Base-by-base conservation (phyloP, 140 eudicot genomes). In the Ambrosia hybrid region DNA sequence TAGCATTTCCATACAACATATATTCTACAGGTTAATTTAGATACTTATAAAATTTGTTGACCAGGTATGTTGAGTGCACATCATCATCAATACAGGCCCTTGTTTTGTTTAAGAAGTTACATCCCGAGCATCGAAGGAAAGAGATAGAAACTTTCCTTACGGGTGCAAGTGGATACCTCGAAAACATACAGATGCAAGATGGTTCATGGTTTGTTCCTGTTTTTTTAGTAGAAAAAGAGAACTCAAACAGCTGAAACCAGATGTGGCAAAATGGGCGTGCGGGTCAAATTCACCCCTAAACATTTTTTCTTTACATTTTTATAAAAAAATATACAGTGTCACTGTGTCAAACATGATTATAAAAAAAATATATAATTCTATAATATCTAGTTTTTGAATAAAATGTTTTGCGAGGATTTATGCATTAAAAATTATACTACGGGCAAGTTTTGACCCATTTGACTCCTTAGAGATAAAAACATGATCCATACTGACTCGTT, bases 31-130 rank as follows among this genome's bases (percentile, higher is more conserved):
- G 17, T 14, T 15, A 65, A 41, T 0, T 11, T 15, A 15, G 39
- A 61, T 15, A 39, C 79, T 65, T 39, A 66, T 34, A 73, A 39
- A 39, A 41, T n/a, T 43, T 71, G 37, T 58, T 75, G 38, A 73
- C 13, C 68, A 92, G 96, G 89, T 87, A 90, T 55, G 94, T 86
- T n/a, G 99, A 94, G 77, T 85, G 94, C 71, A 94, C 99, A 57
- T 73, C 91, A 70, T 79, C 97, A 36, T 88, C 86, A 43, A 90
- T 90, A 21, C 95, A 94, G 48, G 94, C 94, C 12, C 73, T 94
- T 16, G 85, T 83, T 36, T 56, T 84, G 82, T 94, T 94, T 71
- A 88, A 81, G 79, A 81, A 81, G 72, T 71, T 88, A 65, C 78
- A 90, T 77, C 99, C 99, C 5, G 76, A 71, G 41, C 97, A 90